Evolutionary conservation across 345 rosid species (phyloP), one percentile per base, ranked within the genome.

Genomic region (Laguncularia racemosa): DNA sequence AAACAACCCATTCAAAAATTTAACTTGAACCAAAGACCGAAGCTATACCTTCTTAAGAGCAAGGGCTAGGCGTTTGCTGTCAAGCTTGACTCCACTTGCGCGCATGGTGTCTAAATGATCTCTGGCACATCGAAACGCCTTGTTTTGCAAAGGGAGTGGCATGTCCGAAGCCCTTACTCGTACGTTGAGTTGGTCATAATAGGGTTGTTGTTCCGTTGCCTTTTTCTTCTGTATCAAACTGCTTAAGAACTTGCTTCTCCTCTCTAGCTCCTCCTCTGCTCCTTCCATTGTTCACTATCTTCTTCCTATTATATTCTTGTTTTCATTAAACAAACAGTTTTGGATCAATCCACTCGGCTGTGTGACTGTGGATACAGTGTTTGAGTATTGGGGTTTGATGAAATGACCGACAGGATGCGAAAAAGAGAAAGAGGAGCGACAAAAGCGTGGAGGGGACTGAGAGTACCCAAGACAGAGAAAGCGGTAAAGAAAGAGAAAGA

Each of bases 181-280:
- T 57, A 87, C 81, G 56, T 82, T 82, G 40, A 82, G 78, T 59
- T 28, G 65, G 17, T 71, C 84, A 63, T 60, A 69, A 58, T 81
- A 84, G 14, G 83, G 77, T 17, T 85, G 78, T 57, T 83, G 81
- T 54, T 85, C 89, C 49, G 65, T 71, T 0, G 86, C 91, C 67
- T 85, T 89, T 85, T 89, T 89, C 78, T 81, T 89, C 83, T 87
- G 91, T 70, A 93, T 93, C 71, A 93, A 75, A 63, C 95, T 76
- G 78, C 19, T 89, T 74, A 93, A 67, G 74, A 83, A 89, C 81
- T 78, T 84, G 84, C 96, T 93, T 61, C 97, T 64, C 67, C 97
- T 79, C 90, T 89, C 97, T 51, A 93, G 63, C 63, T 93, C 99
- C 78, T 73, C 61, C 71, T 84, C 95, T 23, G 91, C 96, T 49